These are phyloP conservation scores for Metschnikowia henanensis DNA, from an alignment of 805 yeast species.

Conservation along the genomic window DNA sequence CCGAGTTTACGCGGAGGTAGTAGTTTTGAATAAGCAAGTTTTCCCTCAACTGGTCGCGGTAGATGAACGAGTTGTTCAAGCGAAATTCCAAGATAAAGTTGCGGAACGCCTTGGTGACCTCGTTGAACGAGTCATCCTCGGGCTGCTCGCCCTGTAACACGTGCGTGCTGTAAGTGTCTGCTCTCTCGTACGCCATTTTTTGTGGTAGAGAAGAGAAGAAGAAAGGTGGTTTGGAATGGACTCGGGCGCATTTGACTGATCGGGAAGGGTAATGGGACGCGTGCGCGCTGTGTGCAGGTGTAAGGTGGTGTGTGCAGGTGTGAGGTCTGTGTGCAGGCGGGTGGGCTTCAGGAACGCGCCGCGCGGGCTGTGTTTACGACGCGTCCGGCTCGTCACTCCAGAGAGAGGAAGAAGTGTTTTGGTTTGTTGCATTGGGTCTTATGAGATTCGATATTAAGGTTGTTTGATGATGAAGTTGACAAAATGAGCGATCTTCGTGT, in stretches of 20 bases:
- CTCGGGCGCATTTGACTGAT: conserved; percentile 2
- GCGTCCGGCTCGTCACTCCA: too few species aligned
- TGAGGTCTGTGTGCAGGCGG: background rate
- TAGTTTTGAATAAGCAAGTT: conserved; percentile 77
- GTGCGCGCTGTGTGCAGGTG: conserved; percentile 8
- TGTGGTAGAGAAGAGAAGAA: background rate
- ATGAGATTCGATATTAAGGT: too few species aligned
- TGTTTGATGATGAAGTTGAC: too few species aligned
- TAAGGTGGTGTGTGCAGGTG: background rate
- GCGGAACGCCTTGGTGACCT: conserved; percentile 73
- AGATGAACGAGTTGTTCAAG: conserved; percentile 76
- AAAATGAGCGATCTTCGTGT: too few species aligned
- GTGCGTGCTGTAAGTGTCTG: conserved; percentile 71
- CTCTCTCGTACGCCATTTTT: conserved; percentile 70
- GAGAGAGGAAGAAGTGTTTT: too few species aligned
- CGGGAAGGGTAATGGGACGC: conserved; percentile 14
- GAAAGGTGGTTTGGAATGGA: background rate
- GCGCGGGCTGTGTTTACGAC: background rate
- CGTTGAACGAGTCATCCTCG: conserved; percentile 63
- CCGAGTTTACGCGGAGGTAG: conserved; percentile 71
- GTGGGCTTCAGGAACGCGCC: background rate
- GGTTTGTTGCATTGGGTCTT: too few species aligned
- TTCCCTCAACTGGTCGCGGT: conserved; percentile 89
- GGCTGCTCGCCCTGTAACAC: conserved; percentile 85
- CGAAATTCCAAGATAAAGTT: conserved; percentile 84